Conservation (phyloP, 139 green algal genomes). For the Chlamydomonas incerta region DNA sequence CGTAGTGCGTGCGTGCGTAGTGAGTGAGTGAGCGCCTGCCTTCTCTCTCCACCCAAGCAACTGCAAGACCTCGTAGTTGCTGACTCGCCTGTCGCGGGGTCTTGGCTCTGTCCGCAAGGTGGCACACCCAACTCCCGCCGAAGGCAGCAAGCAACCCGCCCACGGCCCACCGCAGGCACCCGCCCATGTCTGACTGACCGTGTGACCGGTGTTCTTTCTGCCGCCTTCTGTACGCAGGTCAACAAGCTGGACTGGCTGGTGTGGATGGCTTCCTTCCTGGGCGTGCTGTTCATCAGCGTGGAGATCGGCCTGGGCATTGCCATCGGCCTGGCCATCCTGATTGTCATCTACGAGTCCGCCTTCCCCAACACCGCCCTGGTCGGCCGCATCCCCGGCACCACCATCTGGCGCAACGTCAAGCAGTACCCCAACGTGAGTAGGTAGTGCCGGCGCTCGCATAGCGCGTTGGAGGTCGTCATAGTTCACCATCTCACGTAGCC, state of each 20-base stretch:
- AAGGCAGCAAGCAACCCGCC: too few relatives aligned
- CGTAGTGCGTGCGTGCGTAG: background rate
- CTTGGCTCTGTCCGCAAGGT: too few relatives aligned
- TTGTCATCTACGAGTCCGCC: constrained; percentile 38
- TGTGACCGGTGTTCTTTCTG: background rate
- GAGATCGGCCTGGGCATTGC: constrained; percentile 81
- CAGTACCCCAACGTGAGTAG: constrained; percentile 79
- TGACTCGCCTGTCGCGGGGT: too few relatives aligned
- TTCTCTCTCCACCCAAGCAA: too few relatives aligned
- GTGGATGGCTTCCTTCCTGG: constrained; percentile 59
- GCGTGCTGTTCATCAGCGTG: constrained; percentile 61
- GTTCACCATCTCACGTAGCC: too few relatives aligned
- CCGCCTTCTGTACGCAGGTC: background rate
- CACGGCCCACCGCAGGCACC: too few relatives aligned
- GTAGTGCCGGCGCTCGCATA: too few relatives aligned
- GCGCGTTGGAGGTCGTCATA: too few relatives aligned
- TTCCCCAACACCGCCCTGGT: constrained; percentile 87
- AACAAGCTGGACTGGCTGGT: constrained; percentile 72
- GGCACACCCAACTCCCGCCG: too few relatives aligned
- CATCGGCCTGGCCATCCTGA: constrained; percentile 64
- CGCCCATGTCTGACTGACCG: too few relatives aligned
- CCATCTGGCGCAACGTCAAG: constrained; percentile 72
- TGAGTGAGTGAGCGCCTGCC: background rate
- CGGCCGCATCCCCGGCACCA: constrained; percentile 73
- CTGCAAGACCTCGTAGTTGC: too few relatives aligned